Evolutionary conservation across 2,329 filamentous ascomycete species (phyloP).

Genomic region (Fusarium nelsonii): DNA sequence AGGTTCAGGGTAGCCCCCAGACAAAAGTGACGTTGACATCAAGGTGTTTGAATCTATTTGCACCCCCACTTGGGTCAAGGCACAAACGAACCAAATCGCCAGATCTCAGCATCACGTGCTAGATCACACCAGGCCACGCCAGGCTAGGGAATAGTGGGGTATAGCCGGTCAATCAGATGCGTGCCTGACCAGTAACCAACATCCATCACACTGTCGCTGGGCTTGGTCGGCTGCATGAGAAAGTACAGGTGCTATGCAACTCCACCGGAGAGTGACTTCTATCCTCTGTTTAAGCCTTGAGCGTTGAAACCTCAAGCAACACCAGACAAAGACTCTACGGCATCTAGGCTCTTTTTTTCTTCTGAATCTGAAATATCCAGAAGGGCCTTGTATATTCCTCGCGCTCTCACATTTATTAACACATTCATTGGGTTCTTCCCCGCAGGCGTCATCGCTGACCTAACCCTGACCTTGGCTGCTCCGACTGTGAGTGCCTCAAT

Average conservation of each 20-base stretch:
- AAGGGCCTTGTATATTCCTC: slow-evolving; percentile 22
- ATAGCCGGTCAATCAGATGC: slow-evolving; percentile 33
- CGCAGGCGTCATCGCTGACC: slow-evolving; percentile 57
- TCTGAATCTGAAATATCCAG: slow-evolving; percentile 24
- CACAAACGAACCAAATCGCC: slow-evolving; percentile 43
- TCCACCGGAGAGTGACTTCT: slow-evolving; percentile 53
- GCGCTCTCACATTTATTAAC: slow-evolving; percentile 33
- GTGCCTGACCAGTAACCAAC: slow-evolving; percentile 19
- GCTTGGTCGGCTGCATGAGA: slow-evolving; percentile 49
- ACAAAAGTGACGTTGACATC: slow-evolving; percentile 44
- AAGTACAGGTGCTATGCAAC: slow-evolving; percentile 53
- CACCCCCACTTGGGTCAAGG: slow-evolving; percentile 39
- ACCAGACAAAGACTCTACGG: slow-evolving; percentile 41
- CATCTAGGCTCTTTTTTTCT: slow-evolving; percentile 23
- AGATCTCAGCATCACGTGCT: slow-evolving; percentile 43
- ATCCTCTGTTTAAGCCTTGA: slow-evolving; percentile 37
- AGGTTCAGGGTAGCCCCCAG: slow-evolving; percentile 40
- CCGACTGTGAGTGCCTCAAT: slow-evolving; percentile 54
- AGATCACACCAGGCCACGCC: slow-evolving; percentile 36
- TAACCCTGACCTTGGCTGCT: slow-evolving; percentile 53
- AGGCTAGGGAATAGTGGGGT: slow-evolving; percentile 35
- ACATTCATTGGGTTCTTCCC: slow-evolving; percentile 41
- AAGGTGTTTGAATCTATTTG: slow-evolving; percentile 41
- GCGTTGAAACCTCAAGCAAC: slow-evolving; percentile 44
- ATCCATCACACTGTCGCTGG: slow-evolving; percentile 30